Evolutionary conservation across 768 basidiomycete species (phyloP).

Genomic region (Trametes cingulata): DNA sequence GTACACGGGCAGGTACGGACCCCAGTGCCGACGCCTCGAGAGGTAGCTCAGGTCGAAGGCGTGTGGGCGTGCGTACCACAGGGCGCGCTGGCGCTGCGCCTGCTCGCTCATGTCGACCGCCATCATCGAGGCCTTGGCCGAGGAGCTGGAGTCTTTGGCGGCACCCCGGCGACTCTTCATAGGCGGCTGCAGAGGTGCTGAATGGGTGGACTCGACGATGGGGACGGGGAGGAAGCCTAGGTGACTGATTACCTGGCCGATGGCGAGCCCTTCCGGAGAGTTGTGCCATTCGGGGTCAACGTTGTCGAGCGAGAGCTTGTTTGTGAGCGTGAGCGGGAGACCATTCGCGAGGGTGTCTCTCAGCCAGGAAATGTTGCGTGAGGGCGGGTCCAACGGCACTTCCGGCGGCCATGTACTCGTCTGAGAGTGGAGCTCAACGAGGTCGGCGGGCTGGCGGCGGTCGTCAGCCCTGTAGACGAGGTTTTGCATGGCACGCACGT

Average conservation of each 20-base stretch:
- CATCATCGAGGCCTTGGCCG: background rate
- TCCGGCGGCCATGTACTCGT: background rate
- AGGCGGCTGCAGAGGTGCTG: background rate
- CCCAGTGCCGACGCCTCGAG: slow-evolving; percentile 22
- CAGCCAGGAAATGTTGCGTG: slow-evolving; percentile 39
- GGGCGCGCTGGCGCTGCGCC: slow-evolving; percentile 11
- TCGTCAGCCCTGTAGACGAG: background rate
- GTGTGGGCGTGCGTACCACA: slow-evolving; percentile 4
- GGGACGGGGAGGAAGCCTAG: slow-evolving; percentile 41
- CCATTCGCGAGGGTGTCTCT: slow-evolving; percentile 30
- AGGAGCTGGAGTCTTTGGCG: too few relatives aligned
- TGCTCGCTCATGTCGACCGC: slow-evolving; percentile 12
- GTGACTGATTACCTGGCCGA: slow-evolving; percentile 43
- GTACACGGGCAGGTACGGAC: slow-evolving; percentile 23
- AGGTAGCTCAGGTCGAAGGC: slow-evolving; percentile 27
- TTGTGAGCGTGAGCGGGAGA: slow-evolving; percentile 27
- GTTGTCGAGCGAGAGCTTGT: slow-evolving; percentile 18
- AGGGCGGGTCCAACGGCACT: background rate
- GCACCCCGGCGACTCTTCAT: background rate
- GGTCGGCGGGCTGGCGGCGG: background rate
- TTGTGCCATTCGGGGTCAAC: background rate
- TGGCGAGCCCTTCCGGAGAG: slow-evolving; percentile 33
- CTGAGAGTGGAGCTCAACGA: background rate
- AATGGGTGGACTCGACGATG: background rate
- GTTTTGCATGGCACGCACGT: too few relatives aligned